A percentile compares a stretch with the other conserved stretches of the same genome.
phyloP scores from a whole-genome alignment of 768 basidiomycete species.

The Pisolithus orientalis region DNA sequence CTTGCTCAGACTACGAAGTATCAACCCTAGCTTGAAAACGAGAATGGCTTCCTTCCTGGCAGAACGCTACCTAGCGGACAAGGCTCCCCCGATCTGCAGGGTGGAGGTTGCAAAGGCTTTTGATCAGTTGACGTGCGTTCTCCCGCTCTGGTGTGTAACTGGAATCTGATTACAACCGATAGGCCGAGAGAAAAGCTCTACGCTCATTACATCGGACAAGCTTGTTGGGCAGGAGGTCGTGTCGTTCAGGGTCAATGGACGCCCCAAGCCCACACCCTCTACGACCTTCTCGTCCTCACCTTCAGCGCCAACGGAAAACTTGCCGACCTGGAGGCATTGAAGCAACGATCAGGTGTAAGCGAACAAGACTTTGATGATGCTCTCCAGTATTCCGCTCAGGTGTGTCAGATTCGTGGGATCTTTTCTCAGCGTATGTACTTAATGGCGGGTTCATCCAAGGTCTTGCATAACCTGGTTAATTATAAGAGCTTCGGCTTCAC shows the following conservation, averaged over 20 bases:
- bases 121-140: conserved; percentile 52
- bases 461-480: conserved; percentile 47
- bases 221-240: conserved; percentile 79
- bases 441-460: conserved; percentile 13
- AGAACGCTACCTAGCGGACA: conserved; percentile 72
- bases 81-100: conserved; percentile 67
- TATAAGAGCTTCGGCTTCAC: conserved; percentile 81
- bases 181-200: conserved; percentile 77
- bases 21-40: background rate
- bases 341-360: conserved; percentile 46
- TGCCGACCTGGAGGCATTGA: conserved; percentile 48
- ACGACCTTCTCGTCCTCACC: conserved; percentile 63
- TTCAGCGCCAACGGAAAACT: conserved; percentile 59
- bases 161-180: conserved; percentile 1
- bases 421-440: background rate
- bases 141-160: background rate
- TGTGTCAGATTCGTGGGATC: conserved; percentile 14
- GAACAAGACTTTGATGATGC: conserved; percentile 62
- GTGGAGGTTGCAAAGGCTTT: conserved; percentile 67
- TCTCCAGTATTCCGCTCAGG: conserved; percentile 71
- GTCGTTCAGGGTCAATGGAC: conserved; percentile 88
- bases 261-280: conserved; percentile 56
- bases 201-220: conserved; percentile 61
- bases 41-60: conserved; percentile 31
- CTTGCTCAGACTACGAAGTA: background rate